Conservation (phyloP, 2,329 filamentous ascomycete species). For the Trichoderma aggressivum region DNA sequence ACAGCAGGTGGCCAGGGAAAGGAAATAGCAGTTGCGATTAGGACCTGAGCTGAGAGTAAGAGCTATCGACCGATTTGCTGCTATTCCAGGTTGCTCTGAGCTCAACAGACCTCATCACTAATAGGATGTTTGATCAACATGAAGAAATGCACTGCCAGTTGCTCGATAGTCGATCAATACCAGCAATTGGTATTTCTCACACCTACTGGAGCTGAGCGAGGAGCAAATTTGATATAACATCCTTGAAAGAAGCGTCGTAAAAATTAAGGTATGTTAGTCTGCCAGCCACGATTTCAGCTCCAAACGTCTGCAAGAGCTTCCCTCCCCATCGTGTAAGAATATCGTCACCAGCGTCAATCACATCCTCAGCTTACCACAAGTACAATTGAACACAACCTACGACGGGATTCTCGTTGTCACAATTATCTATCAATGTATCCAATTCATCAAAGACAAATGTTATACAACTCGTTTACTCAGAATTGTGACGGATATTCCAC, state of each 20-base stretch:
- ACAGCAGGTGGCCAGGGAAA: neutral
- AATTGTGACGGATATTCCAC: neutral
- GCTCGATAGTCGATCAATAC: neutral
- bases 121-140: neutral
- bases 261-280: neutral
- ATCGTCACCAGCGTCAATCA: neutral
- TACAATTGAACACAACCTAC: neutral
- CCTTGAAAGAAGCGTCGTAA: neutral
- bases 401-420: rapidly evolving
- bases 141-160: neutral
- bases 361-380: neutral
- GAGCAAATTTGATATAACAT: neutral
- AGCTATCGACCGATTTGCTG: neutral
- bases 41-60: neutral
- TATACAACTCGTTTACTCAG: neutral
- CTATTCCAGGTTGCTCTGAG: neutral
- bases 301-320: neutral
- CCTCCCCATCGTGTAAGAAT: neutral
- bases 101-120: neutral
- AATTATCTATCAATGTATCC: too few species aligned
- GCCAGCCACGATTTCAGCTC: slow-evolving; percentile 10
- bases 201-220: neutral
- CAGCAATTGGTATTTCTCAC: neutral
- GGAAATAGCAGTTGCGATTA: neutral
- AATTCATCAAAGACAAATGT: neutral